Base-by-base conservation (phyloP, 169 alveolate species). In the Plasmodium fragile region DNA sequence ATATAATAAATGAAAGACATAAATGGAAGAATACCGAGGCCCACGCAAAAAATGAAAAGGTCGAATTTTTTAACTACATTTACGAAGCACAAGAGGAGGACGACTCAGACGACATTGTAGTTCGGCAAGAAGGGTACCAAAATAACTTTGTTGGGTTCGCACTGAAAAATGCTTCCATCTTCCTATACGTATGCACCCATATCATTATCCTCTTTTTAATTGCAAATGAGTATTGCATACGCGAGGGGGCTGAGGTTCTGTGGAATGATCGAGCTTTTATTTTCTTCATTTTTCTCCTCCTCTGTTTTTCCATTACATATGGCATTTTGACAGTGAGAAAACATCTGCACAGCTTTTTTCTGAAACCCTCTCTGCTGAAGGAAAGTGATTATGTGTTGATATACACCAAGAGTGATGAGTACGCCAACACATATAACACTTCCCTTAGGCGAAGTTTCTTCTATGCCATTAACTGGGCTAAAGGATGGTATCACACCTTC, bases 261-360 rank as follows among this genome's bases (percentile, higher is more conserved):
- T 96, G 97, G 97, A 96, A 96, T 55, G 90, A 55, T 80, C 89
- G 97, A 5, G 97, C 97, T 3, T 93, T 70, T 34, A 36, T 78
- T 39, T 89, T 89, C 72, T 89, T 89, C 81, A 65, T 89, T 59
- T 89, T 89, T 59, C 81, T 89, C 22, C 41, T 89, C 41, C 72
- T 89, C 79, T 55, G 90, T 18, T 89, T 89, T 53, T 77, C 53
- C 32, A 78, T 89, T 36, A 78, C 94, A 4, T 89, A 89, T 89
- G 90, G 81, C 16, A 89, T 89, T 77, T 78, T 89, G 70, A 78
- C 49, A 3, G 81, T 89, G 6, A 78, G 94, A 49, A 89, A 78
- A 8, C 94, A 89, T 18, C 79, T 89, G 82, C 87, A 89, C 22
- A 34, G 90, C 36, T 77, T 89, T 41, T 89, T 89, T 89, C 18